Base-by-base conservation (phyloP, 805 yeast genomes). In the Lachancea meyersii region DNA sequence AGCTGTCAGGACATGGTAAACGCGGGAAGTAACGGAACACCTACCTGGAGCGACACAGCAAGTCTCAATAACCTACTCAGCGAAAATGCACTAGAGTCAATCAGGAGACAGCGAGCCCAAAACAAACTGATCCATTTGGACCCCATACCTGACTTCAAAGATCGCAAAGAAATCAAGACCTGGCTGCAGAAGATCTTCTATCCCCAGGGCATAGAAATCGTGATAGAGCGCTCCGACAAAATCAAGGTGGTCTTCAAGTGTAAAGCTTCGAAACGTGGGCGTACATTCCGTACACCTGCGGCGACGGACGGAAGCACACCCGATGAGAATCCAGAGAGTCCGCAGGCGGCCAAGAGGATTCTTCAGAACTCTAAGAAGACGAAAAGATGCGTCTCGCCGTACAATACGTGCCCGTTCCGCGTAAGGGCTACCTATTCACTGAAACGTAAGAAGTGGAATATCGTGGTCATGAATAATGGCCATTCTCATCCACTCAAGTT, bases 211-310 rank as follows among this genome's bases (percentile, higher is more conserved):
- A 71, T 77, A 31, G 70, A 70, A 42, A 67, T 79, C 10, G 84
- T 77, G 13, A 79, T 79, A 43, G 84, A 77, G 61, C 61, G 86
- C 23, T 75, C 80, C 3, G 86, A 79, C 58, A 72, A 68, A 37
- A 64, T 73, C 34, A 79, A 79, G 57, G 77, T 79, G 16, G 76
- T 79, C 14, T 79, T 79, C 62, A 75, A 76, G 52, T 79, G 86
- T 55, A 78, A 76, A 49, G 68, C 72, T 20, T 56, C 61, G 13
- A 61, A 59, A 47, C 44, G 63, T 24, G 57, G 57, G 14, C 59
- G 51, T 39, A 48, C 52, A 20, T 35, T 53, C 24, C 50, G 48
- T 28, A 50, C 31, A 22, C 6, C 28, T 14, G 19, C 37, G 14
- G n/a, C 19, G 14, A 33, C 31, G 4, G 28, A 20, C 23, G 35